A percentile compares a stretch with the other conserved stretches of the same genome.
Evolutionary conservation across 306 rosid species (phyloP).

Genomic region (Pyrus communis): DNA sequence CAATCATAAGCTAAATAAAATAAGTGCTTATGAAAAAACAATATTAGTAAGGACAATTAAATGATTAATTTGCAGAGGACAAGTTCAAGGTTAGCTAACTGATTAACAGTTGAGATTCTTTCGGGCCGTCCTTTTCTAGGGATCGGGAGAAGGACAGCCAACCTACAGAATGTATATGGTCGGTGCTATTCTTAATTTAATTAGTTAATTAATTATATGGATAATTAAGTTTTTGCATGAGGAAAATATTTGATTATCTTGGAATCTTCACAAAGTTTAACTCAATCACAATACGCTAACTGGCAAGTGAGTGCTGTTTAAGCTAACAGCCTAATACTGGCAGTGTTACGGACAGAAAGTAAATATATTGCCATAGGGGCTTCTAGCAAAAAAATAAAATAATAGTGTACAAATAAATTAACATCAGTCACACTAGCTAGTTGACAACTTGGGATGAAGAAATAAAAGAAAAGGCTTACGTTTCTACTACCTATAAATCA

Average conservation of each 20-base stretch:
- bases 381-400: background rate
- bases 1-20: constrained; percentile 22
- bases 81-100: constrained; percentile 35
- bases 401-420: background rate
- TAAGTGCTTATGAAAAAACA: background rate
- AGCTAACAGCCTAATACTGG: background rate
- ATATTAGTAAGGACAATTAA: constrained; percentile 13
- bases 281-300: background rate
- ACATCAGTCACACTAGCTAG: background rate
- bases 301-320: constrained; percentile 10
- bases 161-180: constrained; percentile 47
- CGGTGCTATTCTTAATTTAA: constrained; percentile 33
- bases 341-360: background rate
- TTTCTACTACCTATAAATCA: background rate
- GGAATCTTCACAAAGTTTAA: constrained; percentile 7
- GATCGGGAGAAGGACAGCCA: constrained; percentile 61
- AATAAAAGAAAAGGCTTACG: background rate
- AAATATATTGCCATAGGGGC: background rate
- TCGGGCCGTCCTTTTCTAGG: constrained; percentile 43
- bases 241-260: background rate
- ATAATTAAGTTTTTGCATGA: constrained; percentile 6
- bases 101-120: constrained; percentile 50
- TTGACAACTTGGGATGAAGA: constrained; percentile 1
- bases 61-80: constrained; percentile 18
- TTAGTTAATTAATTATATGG: background rate